Evolutionary conservation across 176 grass and related monocot species (phyloP).

Genomic region (Chloris gayana): DNA sequence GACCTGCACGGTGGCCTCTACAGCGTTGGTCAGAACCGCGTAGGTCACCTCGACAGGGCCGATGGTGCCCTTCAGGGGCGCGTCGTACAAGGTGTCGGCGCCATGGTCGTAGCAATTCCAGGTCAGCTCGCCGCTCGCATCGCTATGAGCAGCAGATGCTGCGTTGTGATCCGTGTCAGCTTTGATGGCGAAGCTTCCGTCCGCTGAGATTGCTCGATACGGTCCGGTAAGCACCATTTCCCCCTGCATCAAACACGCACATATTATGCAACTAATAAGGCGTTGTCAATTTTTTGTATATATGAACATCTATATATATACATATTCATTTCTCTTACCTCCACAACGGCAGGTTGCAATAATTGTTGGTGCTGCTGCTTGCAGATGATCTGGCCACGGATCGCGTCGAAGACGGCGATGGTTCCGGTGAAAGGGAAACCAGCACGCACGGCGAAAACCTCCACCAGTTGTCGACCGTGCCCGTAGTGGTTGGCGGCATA

Average conservation of each 20-base stretch:
- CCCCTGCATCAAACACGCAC: no score
- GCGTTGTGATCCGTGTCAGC: not conserved
- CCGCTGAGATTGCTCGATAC: not conserved
- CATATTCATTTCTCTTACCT: not conserved
- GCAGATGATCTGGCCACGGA: not conserved
- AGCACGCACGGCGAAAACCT: not conserved
- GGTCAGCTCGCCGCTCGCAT: no score
- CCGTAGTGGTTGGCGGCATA: not conserved
- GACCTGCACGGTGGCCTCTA: not conserved
- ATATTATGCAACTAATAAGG: not conserved
- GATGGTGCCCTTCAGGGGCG: not conserved
- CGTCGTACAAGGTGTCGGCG: not conserved
- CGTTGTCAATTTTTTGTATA: not conserved
- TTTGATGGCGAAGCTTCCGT: constrained; percentile 13
- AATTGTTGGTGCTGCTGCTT: not conserved
- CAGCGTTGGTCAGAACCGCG: not conserved
- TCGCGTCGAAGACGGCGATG: not conserved
- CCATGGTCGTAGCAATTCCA: not conserved
- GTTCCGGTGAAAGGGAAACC: not conserved
- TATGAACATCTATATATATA: no score
- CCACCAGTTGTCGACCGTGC: not conserved
- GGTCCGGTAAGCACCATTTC: constrained; percentile 6
- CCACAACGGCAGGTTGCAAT: no score
- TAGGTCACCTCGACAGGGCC: not conserved
- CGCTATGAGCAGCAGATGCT: not conserved